Evolutionary conservation across 2,329 filamentous ascomycete species (phyloP), one percentile per base, ranked within the genome.

Genomic region (Aspergillus japonicus): DNA sequence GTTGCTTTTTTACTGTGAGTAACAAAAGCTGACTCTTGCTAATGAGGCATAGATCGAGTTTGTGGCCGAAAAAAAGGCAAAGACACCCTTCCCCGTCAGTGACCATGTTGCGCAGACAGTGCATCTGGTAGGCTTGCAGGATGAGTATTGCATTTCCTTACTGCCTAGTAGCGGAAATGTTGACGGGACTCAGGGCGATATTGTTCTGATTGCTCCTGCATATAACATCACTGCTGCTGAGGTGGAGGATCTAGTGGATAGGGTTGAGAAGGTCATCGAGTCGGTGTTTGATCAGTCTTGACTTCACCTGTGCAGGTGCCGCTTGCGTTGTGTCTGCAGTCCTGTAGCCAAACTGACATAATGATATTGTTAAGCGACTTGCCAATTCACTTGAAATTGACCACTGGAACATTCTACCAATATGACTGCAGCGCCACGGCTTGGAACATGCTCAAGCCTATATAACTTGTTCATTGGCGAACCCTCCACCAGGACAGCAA

Each of bases 191-290:
- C 70, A 71, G 1, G 89, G 89, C 8, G 90, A 93, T 68, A 88
- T 91, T 71, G 77, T 91, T 42, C 79, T 92, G 26, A 68, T 93
- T 11, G 84, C 88, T 1, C 90, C 90, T 5, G 82, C 89, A 0
- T 91, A 87, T 73, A 91, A 84, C 48, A 80, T 88, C 23, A 85
- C 81, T 0, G 74, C 75, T 47, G 78, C 78, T 5, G 85, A 89
- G 23, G 76, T 90, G 54, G 78, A 84, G 12, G 68, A 77, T 24
- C 83, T 89, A 55, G 85, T 85, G 2, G 75, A 81, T n/a, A 79
- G 75, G 0, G 76, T 85, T 2, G 73, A 71, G 4, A 75, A 69
- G n/a, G 80, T 89, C 19, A 73, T 90, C 19, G 70, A 77, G 14
- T 82, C 84, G 49, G 82, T 79, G 19, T 83, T 85, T 62, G 60